Base-by-base conservation (phyloP, 805 yeast genomes). In the Blastobotrys muscicola region DNA sequence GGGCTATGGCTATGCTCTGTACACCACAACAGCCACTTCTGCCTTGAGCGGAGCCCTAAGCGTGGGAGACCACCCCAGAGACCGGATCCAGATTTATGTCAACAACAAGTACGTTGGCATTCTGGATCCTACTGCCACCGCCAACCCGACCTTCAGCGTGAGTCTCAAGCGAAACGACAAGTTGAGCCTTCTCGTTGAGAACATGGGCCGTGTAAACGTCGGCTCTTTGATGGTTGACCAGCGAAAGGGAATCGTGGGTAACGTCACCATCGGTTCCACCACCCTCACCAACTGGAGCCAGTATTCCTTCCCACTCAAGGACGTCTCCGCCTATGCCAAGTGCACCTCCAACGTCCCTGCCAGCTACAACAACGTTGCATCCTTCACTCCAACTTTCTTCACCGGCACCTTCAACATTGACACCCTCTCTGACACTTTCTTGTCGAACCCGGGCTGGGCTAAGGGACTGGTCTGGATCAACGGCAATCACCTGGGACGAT, bases 141-240 rank as follows among this genome's bases (percentile, higher is more conserved):
- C 26, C 26, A 20, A 20, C 26, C 26, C 26, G 6, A 33, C 31
- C n/a, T 20, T 40, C n/a, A 23, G 6, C 15, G 7, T 40, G 5
- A 29, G 33, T 20, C 31, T 40, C 14, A 14, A 40, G 9, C 23
- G 33, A 16, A 38, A 38, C 9, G 43, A 40, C 36, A 33, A 10
- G 7, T 29, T 40, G 23, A 37, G 33, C n/a, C 14, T 40, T 14
- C 37, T 40, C 20, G 43, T 40, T 2, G 43, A 40, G 31, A 40
- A 40, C 38, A 10, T 31, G 37, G 43, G 43, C 23, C 36, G 43
- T 33, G 43, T 40, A 8, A 33, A 40, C 33, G 15, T 14, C 13
- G 43, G 31, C 3, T 14, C 16, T 4, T 7, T 10, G 6, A 33
- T 31, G 15, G 30, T 20, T 3, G 43, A 40, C 36, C 43, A 40